These are phyloP conservation scores for Alternaria sp. DNA, from an alignment of 2,329 filamentous ascomycete species.

Conservation along the genomic window DNA sequence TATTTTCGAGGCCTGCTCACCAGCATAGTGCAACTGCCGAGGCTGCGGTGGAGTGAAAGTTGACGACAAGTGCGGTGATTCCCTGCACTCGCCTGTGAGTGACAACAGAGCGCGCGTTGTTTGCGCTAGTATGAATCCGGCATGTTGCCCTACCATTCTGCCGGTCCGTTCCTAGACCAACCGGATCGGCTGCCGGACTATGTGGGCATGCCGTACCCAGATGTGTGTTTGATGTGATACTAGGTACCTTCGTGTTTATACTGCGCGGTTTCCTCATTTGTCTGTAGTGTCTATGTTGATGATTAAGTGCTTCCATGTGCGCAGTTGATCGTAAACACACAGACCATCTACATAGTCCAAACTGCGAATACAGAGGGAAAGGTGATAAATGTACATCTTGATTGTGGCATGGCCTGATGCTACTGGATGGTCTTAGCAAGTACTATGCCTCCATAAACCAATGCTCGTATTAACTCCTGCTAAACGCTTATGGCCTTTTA, in stretches of 20 bases:
- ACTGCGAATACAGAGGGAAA: not conserved
- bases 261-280: not conserved
- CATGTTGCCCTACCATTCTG: constrained; percentile 6
- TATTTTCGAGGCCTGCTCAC: constrained; percentile 23
- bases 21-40: constrained; percentile 32
- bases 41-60: constrained; percentile 18
- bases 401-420: not conserved
- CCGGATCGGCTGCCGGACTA: constrained; percentile 4
- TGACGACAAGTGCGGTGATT: constrained; percentile 15
- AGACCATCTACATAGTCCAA: not conserved
- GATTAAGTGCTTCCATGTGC: not conserved
- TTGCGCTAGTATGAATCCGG: constrained; percentile 17
- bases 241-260: not conserved
- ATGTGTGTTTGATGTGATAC: not conserved
- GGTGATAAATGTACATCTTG: not conserved
- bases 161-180: constrained; percentile 7
- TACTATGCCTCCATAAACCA: not conserved
- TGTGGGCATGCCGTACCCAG: not conserved
- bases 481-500: not conserved
- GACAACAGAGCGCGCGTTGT: constrained; percentile 28
- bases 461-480: not conserved
- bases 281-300: not conserved
- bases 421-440: not conserved
- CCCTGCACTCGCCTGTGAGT: constrained; percentile 20
- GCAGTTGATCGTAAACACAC: not conserved